Percentiles rank a stretch among this genome's conserved stretches.
Evolutionary conservation across 805 yeast species (phyloP).

Genomic region (Barnettozyma siamensis): DNA sequence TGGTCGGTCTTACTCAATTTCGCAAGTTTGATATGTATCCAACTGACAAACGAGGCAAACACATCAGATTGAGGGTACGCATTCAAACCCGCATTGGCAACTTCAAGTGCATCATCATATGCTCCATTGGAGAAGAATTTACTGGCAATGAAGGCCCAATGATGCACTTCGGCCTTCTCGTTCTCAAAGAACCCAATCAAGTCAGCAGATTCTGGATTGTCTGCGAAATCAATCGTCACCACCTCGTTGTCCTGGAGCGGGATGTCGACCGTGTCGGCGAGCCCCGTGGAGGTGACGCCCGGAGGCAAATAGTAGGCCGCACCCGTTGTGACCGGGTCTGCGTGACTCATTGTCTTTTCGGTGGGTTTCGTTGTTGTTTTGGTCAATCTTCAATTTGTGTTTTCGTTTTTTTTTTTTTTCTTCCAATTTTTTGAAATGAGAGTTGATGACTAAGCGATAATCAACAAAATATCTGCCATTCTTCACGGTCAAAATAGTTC

Average conservation of each 20-base stretch:
- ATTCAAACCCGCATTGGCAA: conserved; percentile 11
- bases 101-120: conserved; percentile 48
- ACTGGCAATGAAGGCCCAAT: conserved; percentile 79
- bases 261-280: conserved; percentile 35
- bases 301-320: conserved; percentile 7
- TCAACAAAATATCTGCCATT: too few species aligned
- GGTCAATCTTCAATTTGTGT: too few species aligned
- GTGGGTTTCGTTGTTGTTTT: too few species aligned
- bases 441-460: too few species aligned
- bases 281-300: conserved; percentile 1
- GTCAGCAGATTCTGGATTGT: conserved; percentile 85
- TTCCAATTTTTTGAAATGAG: too few species aligned
- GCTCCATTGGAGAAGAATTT: conserved; percentile 67
- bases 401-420: too few species aligned
- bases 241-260: conserved; percentile 78
- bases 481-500: too few species aligned
- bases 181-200: conserved; percentile 71
- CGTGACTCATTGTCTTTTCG: conserved; percentile 13
- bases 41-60: conserved; percentile 59
- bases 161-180: conserved; percentile 68
- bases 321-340: conserved; percentile 5
- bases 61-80: conserved; percentile 22
- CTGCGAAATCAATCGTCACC: conserved; percentile 79
- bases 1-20: conserved; percentile 23
- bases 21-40: conserved; percentile 58